Evolutionary conservation across 805 yeast species (phyloP).

Genomic region (Kodamaea hsintzibuensis): DNA sequence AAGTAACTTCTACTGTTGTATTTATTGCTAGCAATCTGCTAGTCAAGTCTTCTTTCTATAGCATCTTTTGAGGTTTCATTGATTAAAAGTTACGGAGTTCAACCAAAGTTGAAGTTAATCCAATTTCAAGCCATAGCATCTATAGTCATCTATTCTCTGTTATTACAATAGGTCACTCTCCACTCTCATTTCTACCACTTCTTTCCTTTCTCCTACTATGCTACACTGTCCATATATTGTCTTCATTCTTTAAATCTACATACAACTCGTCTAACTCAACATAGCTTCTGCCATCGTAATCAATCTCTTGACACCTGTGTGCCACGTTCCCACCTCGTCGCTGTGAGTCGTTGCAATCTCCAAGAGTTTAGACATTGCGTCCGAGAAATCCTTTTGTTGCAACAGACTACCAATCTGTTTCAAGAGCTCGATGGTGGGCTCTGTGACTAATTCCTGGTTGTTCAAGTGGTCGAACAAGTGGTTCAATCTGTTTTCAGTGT

Average conservation of each 20-base stretch:
- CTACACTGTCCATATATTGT: too few species aligned
- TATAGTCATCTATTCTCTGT: too few species aligned
- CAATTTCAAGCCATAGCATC: too few species aligned
- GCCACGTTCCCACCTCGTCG: constrained; percentile 87
- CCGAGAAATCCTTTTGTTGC: constrained; percentile 51
- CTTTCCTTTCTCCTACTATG: too few species aligned
- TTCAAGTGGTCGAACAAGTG: constrained; percentile 77
- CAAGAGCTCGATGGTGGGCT: constrained; percentile 56
- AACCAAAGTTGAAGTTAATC: background rate
- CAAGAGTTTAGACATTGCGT: constrained; percentile 57
- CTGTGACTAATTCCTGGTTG: constrained; percentile 63
- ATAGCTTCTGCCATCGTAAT: constrained; percentile 61
- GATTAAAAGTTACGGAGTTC: too few species aligned
- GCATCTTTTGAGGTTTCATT: too few species aligned
- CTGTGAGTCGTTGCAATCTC: constrained; percentile 64
- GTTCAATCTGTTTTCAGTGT: constrained; percentile 79
- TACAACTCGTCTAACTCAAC: background rate
- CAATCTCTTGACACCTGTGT: constrained; percentile 85
- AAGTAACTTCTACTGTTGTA: too few species aligned
- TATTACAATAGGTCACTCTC: too few species aligned
- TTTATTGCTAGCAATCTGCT: too few species aligned
- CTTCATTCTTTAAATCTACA: background rate
- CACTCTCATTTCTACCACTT: too few species aligned
- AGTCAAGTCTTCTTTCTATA: too few species aligned
- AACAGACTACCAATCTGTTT: constrained; percentile 52